Percentiles rank a stretch among this genome's conserved stretches.
Evolutionary conservation across 2,329 filamentous ascomycete genomes (phyloP).

Genomic region (Xylariales sp.): DNA sequence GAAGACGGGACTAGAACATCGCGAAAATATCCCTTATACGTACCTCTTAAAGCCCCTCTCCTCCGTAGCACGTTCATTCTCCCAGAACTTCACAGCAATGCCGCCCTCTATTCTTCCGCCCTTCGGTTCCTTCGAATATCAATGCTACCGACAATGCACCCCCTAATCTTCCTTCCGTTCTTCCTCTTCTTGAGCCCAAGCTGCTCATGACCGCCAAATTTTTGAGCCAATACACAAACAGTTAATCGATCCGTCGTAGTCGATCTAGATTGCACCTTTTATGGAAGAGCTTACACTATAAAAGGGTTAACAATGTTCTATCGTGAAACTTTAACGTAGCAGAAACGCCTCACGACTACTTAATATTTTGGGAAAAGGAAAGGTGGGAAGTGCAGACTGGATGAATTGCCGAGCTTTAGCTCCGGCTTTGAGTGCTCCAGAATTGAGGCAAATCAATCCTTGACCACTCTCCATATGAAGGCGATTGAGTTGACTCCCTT

Average conservation of each 20-base stretch:
- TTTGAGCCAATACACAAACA: constrained; percentile 4
- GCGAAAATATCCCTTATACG: background rate
- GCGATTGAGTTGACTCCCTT: background rate
- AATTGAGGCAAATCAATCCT: background rate
- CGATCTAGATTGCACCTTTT: constrained; percentile 24
- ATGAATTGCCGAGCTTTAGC: background rate
- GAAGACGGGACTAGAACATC: background rate
- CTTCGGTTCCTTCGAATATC: background rate
- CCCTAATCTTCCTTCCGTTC: background rate
- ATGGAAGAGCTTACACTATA: constrained; percentile 15
- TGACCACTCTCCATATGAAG: background rate
- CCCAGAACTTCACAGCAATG: background rate
- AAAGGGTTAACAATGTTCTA: constrained; percentile 30
- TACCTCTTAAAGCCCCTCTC: background rate
- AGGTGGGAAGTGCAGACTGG: background rate
- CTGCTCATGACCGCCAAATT: background rate
- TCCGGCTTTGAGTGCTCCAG: background rate
- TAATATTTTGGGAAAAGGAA: background rate
- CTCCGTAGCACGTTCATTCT: background rate
- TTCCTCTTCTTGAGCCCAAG: background rate
- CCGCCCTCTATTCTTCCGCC: background rate
- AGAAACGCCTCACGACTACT: background rate
- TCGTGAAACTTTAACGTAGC: constrained; percentile 8
- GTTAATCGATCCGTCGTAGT: constrained; percentile 25
- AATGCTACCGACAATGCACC: background rate